These are phyloP conservation scores for Xylaria sp. DNA, from an alignment of 2,329 filamentous ascomycete species.

Conservation along the genomic window DNA sequence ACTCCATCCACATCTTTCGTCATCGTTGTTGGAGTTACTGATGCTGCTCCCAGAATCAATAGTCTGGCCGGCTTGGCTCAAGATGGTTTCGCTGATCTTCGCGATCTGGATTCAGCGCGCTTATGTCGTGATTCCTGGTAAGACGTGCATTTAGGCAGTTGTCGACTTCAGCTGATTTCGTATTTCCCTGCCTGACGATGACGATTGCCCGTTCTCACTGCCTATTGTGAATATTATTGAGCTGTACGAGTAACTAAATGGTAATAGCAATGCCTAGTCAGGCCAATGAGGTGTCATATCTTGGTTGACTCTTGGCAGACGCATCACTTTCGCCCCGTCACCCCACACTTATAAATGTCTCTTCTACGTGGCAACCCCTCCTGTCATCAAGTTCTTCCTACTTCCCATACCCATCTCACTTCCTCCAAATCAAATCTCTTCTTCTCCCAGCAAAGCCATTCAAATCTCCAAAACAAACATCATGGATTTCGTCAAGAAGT, in stretches of 20 bases:
- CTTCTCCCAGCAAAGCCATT: too few relatives aligned
- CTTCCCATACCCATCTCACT: neutral
- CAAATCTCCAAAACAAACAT: constrained; percentile 12
- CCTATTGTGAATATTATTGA: neutral
- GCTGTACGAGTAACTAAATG: neutral
- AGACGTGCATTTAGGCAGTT: too few relatives aligned
- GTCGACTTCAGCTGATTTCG: too few relatives aligned
- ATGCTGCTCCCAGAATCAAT: neutral
- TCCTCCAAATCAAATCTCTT: too few relatives aligned
- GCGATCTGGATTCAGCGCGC: too few relatives aligned
- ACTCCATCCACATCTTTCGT: neutral
- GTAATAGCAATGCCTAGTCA: neutral
- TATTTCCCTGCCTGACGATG: too few relatives aligned
- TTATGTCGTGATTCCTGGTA: too few relatives aligned
- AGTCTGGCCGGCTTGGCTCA: too few relatives aligned
- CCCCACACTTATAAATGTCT: neutral
- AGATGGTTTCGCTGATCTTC: neutral
- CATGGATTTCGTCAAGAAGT: constrained; percentile 54
- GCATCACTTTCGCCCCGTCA: neutral
- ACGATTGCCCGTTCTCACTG: too few relatives aligned
- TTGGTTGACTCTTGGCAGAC: neutral
- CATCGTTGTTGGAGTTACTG: neutral
- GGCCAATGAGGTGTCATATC: neutral
- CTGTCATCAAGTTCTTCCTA: neutral
- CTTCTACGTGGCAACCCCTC: neutral